These are phyloP conservation scores for Gaeumannomyces sp. DNA, from an alignment of 2,329 filamentous ascomycete species.

Conservation along the genomic window DNA sequence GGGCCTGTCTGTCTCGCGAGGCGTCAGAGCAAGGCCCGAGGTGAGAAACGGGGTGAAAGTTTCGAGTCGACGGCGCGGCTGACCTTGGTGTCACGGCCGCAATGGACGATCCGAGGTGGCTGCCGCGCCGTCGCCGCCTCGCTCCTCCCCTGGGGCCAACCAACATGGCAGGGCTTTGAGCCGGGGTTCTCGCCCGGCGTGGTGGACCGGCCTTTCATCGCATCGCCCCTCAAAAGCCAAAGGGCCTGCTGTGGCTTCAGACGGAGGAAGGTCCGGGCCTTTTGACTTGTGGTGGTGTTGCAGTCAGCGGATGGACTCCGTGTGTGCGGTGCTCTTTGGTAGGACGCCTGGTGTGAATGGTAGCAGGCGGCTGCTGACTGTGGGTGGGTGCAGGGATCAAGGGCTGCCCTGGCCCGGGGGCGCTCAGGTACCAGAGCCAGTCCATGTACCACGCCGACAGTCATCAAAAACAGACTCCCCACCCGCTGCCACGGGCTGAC, in stretches of 20 bases:
- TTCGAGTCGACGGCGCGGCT: background rate
- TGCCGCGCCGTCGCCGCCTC: background rate
- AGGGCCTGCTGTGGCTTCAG: background rate
- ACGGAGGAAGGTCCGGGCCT: background rate
- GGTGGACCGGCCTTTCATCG: background rate
- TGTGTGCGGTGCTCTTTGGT: no score
- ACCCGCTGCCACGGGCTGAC: background rate
- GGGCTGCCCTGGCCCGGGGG: no score
- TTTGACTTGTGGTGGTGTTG: background rate
- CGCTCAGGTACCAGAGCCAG: background rate
- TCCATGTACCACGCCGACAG: background rate
- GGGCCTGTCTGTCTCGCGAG: background rate
- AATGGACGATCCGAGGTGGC: background rate
- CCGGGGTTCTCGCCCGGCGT: background rate
- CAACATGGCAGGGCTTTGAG: background rate
- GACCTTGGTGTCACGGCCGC: background rate
- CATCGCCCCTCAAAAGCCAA: no score
- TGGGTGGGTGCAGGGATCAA: background rate
- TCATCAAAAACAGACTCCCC: background rate
- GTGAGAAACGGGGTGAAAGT: background rate
- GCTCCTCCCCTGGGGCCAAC: background rate
- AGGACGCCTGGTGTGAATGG: background rate
- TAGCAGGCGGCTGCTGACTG: background rate
- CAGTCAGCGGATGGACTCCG: no score
- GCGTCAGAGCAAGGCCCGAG: background rate